Evolutionary conservation across 805 yeast genomes (phyloP).

Genomic region (Kazachstania viticola): DNA sequence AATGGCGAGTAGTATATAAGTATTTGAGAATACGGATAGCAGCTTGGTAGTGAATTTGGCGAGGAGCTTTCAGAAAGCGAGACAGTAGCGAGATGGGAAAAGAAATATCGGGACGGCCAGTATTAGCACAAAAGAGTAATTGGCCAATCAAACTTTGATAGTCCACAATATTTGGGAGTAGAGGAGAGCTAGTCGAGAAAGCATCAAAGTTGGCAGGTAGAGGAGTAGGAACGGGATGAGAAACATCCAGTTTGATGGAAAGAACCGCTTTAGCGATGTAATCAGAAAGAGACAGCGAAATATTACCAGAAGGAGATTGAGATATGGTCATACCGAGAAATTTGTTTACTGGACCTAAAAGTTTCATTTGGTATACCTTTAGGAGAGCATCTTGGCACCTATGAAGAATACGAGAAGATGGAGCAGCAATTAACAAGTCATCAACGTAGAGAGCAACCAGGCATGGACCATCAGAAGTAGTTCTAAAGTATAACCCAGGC

Average conservation of each 20-base stretch:
- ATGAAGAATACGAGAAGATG: not conserved
- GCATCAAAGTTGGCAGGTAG: not conserved
- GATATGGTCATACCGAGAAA: constrained; percentile 4
- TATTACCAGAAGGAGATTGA: not conserved
- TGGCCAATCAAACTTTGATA: constrained; percentile 4
- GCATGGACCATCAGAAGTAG: not conserved
- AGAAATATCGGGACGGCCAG: constrained; percentile 5
- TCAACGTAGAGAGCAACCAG: constrained; percentile 4
- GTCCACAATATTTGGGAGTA: not conserved
- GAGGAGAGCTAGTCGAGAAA: not conserved
- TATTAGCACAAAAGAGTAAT: constrained; percentile 1
- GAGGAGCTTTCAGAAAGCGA: constrained; percentile 3
- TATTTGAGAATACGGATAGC: constrained; percentile 4
- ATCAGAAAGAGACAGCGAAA: constrained; percentile 1
- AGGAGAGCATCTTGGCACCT: not conserved
- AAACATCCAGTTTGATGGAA: not conserved
- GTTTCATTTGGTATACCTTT: constrained; percentile 2
- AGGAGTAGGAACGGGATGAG: not conserved
- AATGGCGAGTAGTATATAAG: constrained; percentile 3
- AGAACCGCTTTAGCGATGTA: constrained; percentile 2
- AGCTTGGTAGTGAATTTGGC: constrained; percentile 2
- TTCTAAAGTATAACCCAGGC: constrained; percentile 1
- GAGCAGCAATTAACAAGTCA: constrained; percentile 4
- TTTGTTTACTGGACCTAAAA: constrained; percentile 2
- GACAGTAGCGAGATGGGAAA: constrained; percentile 1